These are phyloP conservation scores for Aspergillus flavus DNA, from an alignment of 2,329 filamentous ascomycete genomes.

Conservation along the genomic window DNA sequence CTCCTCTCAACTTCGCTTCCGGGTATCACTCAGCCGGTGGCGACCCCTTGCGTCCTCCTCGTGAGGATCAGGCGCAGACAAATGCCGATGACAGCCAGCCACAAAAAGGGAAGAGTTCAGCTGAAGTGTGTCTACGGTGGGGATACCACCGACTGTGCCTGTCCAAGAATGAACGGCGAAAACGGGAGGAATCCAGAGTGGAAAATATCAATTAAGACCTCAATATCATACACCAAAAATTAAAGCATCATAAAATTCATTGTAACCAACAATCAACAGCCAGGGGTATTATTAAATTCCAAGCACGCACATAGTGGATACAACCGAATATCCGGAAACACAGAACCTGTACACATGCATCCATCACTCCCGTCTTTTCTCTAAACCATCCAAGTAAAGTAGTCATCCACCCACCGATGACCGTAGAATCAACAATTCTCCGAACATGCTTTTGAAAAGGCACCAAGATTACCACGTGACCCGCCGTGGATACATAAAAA, in stretches of 20 bases:
- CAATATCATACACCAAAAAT: neutral
- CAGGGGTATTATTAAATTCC: conserved; percentile 29
- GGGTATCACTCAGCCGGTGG: neutral
- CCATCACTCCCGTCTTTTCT: conserved; percentile 15
- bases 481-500: conserved; percentile 17
- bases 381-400: conserved; percentile 14
- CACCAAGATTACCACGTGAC: conserved; percentile 17
- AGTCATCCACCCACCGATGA: conserved; percentile 5
- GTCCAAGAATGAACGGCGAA: neutral
- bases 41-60: conserved; percentile 15
- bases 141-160: neutral
- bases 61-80: conserved; percentile 12
- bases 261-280: conserved; percentile 11
- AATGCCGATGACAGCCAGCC: conserved; percentile 21
- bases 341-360: conserved; percentile 17
- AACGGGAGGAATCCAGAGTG: neutral
- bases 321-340: neutral
- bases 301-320: conserved; percentile 12
- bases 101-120: conserved; percentile 13
- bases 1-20: neutral
- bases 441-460: conserved; percentile 15
- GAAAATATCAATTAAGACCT: neutral
- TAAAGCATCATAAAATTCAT: conserved; percentile 1
- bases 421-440: conserved; percentile 2
- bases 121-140: conserved; percentile 9